phyloP scores from a whole-genome alignment of 2,329 filamentous ascomycete genomes.

The Pestalotiopsis sp. region DNA sequence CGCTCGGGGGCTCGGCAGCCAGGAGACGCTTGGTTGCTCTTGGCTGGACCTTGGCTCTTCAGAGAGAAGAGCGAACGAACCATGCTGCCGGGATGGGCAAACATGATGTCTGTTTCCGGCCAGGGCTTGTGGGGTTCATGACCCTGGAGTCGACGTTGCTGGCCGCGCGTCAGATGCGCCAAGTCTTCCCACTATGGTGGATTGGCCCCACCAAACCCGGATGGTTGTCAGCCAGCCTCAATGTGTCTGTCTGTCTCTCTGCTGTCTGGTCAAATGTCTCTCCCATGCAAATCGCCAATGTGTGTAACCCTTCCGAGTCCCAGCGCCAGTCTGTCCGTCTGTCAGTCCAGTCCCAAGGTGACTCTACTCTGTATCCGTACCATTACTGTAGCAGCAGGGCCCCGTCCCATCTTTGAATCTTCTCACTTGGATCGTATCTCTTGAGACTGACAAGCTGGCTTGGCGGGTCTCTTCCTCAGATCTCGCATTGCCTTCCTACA shows the following conservation, averaged over 20 bases:
- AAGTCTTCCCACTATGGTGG: conserved; percentile 9
- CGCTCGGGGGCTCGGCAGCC: not conserved
- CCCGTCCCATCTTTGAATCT: not conserved
- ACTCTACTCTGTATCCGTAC: too few relatives aligned
- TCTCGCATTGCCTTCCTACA: not conserved
- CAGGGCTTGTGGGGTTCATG: not conserved
- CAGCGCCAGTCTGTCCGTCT: too few relatives aligned
- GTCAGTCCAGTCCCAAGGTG: too few relatives aligned
- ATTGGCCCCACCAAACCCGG: not conserved
- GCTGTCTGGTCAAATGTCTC: too few relatives aligned
- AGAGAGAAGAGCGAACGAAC: not conserved
- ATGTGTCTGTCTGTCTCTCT: not conserved
- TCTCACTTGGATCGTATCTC: not conserved
- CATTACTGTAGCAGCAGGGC: not conserved
- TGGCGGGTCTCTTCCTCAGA: not conserved
- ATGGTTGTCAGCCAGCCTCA: conserved; percentile 6
- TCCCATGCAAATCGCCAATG: too few relatives aligned
- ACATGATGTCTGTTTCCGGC: conserved; percentile 9
- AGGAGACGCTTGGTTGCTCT: not conserved
- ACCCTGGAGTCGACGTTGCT: conserved; percentile 11
- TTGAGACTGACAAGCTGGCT: conserved; percentile 12
- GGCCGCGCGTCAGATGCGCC: conserved; percentile 14
- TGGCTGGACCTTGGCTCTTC: not conserved
- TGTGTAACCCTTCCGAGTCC: too few relatives aligned
- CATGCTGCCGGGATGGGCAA: conserved; percentile 9